These are phyloP conservation scores for Vigna reflexopilosa DNA, from an alignment of 306 rosid species.

Conservation along the genomic window DNA sequence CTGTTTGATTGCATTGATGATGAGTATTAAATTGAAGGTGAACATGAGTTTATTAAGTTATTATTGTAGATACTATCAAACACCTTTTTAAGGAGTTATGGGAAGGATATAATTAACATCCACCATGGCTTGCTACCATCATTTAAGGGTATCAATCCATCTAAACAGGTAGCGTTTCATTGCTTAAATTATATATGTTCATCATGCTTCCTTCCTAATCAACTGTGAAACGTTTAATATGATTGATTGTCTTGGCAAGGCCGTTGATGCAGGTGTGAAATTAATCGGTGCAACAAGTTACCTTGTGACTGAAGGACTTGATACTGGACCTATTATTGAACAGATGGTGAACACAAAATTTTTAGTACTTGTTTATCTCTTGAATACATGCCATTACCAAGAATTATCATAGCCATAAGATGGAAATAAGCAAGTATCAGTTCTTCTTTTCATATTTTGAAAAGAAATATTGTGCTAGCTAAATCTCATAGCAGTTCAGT, in stretches of 20 bases:
- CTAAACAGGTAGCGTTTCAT: constrained; percentile 63
- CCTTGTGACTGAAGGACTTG: constrained; percentile 82
- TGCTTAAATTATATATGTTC: constrained; percentile 14
- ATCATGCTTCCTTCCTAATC: constrained; percentile 39
- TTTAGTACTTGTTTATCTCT: background rate
- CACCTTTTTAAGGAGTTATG: constrained; percentile 62
- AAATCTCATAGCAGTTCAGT: background rate
- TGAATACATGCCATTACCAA: background rate
- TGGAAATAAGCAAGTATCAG: background rate
- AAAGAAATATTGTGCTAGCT: background rate
- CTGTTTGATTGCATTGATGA: background rate
- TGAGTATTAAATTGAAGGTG: constrained; percentile 9
- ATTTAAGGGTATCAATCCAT: constrained; percentile 73
- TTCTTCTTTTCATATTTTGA: too few relatives aligned
- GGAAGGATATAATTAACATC: constrained; percentile 82
- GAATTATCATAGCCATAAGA: background rate
- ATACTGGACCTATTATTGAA: constrained; percentile 79
- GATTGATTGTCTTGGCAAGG: constrained; percentile 63
- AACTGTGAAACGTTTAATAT: constrained; percentile 45
- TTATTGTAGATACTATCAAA: constrained; percentile 69
- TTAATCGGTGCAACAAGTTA: constrained; percentile 82
- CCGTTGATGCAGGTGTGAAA: constrained; percentile 83
- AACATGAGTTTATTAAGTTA: background rate
- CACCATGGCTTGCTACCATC: constrained; percentile 89
- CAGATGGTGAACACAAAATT: constrained; percentile 64